Conservation (phyloP, 2,329 filamentous ascomycete genomes). For the Penicillium sp. region DNA sequence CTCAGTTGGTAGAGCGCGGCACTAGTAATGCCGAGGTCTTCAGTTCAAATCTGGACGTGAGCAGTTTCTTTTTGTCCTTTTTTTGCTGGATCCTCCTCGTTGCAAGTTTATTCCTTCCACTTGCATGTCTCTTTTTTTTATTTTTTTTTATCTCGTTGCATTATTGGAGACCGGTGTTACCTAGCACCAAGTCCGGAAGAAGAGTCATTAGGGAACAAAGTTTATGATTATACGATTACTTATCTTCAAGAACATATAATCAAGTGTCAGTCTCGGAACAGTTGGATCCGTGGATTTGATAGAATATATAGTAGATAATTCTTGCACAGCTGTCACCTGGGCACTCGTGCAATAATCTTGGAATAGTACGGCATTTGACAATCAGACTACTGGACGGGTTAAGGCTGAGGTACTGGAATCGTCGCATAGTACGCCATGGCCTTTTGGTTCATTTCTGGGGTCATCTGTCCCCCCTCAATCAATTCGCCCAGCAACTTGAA, state of each 20-base stretch:
- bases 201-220: no score
- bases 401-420: conserved; percentile 31
- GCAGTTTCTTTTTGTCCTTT: neutral
- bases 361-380: no score
- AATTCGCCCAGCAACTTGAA: conserved; percentile 54
- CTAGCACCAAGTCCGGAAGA: no score
- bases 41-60: neutral
- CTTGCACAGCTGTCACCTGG: no score
- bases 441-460: conserved; percentile 49
- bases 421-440: conserved; percentile 55
- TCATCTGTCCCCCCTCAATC: conserved; percentile 48
- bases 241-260: neutral
- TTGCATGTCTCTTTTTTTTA: neutral
- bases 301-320: neutral
- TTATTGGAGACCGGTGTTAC: no score
- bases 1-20: neutral
- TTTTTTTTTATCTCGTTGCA: neutral
- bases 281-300: neutral
- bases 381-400: neutral
- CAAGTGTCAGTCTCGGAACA: neutral
- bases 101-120: neutral
- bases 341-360: no score
- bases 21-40: neutral
- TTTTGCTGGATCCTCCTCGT: neutral
- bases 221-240: no score